Conservation (phyloP, 257 asterid genomes). For the Fraxinus quadrangulata region DNA sequence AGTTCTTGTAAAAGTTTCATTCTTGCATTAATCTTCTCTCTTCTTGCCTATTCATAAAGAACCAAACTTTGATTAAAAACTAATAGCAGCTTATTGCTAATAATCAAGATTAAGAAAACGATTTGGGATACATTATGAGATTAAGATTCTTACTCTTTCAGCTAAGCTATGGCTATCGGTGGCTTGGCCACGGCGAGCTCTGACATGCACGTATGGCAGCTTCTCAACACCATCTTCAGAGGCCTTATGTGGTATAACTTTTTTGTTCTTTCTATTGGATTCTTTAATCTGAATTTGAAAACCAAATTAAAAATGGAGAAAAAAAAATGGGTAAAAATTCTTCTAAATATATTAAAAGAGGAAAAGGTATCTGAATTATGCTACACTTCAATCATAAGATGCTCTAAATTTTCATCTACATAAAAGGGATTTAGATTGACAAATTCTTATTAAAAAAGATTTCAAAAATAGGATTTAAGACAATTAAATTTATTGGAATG, state of each 20-base stretch:
- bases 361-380: background rate
- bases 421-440: background rate
- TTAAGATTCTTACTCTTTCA: slow-evolving; percentile 66
- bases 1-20: slow-evolving; percentile 94
- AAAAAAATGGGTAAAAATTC: background rate
- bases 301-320: background rate
- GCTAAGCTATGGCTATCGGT: slow-evolving; percentile 99
- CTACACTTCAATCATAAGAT: background rate
- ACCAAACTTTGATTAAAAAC: slow-evolving; percentile 22
- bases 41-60: slow-evolving; percentile 70
- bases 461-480: background rate
- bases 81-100: slow-evolving; percentile 19
- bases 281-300: slow-evolving; percentile 53
- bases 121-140: slow-evolving; percentile 25
- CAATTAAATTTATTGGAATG: background rate
- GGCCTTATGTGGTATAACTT: slow-evolving; percentile 43
- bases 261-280: slow-evolving; percentile 66
- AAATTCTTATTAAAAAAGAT: background rate
- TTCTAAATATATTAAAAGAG: background rate
- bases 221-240: slow-evolving; percentile 58
- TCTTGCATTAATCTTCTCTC: slow-evolving; percentile 96
- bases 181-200: slow-evolving; percentile 99
- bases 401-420: background rate
- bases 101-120: slow-evolving; percentile 30
- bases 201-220: slow-evolving; percentile 83